phyloP scores from a whole-genome alignment of 2,329 filamentous ascomycete species.

The Meredithiella fracta region DNA sequence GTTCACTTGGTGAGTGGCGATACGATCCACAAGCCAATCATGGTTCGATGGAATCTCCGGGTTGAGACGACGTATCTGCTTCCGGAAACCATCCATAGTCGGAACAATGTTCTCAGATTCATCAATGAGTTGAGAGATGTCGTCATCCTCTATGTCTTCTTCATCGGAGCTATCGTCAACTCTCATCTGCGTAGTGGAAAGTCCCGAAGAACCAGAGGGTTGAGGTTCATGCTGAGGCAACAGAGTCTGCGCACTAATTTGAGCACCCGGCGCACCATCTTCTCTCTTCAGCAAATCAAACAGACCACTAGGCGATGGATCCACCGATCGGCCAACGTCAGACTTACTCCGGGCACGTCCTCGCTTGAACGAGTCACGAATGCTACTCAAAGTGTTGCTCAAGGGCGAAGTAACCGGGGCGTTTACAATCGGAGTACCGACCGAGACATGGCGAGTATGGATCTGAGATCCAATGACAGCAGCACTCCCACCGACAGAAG shows the following conservation, averaged over 20 bases:
- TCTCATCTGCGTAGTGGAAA: not conserved
- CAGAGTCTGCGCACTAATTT: slow-evolving; percentile 20
- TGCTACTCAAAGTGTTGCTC: slow-evolving; percentile 15
- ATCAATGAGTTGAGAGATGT: slow-evolving; percentile 43
- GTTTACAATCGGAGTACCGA: slow-evolving; percentile 29
- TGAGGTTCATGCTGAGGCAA: not conserved
- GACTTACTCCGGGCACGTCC: slow-evolving; percentile 38
- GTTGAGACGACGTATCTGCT: slow-evolving; percentile 57
- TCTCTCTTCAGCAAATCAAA: slow-evolving; percentile 34
- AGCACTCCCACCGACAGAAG: slow-evolving; percentile 36
- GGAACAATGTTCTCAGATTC: slow-evolving; percentile 50
- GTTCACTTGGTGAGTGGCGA: slow-evolving; percentile 63
- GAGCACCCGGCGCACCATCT: slow-evolving; percentile 38
- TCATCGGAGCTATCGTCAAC: slow-evolving; percentile 40
- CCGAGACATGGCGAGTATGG: slow-evolving; percentile 36
- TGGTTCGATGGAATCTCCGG: slow-evolving; percentile 44
- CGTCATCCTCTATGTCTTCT: slow-evolving; percentile 43
- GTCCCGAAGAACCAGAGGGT: not conserved
- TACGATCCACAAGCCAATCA: slow-evolving; percentile 51
- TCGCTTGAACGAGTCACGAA: slow-evolving; percentile 21
- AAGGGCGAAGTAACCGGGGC: slow-evolving; percentile 37
- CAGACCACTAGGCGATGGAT: slow-evolving; percentile 28
- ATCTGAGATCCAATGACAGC: slow-evolving; percentile 36
- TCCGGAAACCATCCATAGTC: slow-evolving; percentile 58
- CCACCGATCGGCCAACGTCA: slow-evolving; percentile 28